phyloP scores from a whole-genome alignment of 2,329 filamentous ascomycete genomes.

The Colletotrichum liaoningense region DNA sequence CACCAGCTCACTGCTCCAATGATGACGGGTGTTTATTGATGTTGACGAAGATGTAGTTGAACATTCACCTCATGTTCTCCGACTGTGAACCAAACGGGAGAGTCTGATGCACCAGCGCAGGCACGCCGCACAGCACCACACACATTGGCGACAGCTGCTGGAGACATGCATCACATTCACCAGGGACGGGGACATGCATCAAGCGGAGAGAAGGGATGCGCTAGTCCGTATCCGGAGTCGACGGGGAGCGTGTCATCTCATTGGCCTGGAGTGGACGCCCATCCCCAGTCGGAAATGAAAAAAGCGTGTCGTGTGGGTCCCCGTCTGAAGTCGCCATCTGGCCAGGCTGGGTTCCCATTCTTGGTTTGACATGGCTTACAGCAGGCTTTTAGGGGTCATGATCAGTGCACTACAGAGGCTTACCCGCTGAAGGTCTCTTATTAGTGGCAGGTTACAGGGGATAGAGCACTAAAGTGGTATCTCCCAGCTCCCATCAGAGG shows the following conservation, averaged over 20 bases:
- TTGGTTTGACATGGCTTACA: background rate
- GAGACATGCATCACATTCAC: conserved; percentile 29
- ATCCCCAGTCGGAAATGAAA: conserved; percentile 3
- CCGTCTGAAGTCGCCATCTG: conserved; percentile 9
- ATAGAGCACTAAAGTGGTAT: background rate
- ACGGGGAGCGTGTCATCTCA: background rate
- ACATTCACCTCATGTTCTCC: background rate
- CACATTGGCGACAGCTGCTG: conserved; percentile 6
- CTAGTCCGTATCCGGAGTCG: background rate
- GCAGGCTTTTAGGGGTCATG: background rate
- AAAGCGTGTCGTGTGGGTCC: conserved; percentile 18
- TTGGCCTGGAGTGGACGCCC: conserved; percentile 17
- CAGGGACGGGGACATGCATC: conserved; percentile 24
- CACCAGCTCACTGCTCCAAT: background rate
- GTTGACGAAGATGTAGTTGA: background rate
- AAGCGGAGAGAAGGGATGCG: background rate
- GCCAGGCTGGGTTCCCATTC: background rate
- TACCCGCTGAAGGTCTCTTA: background rate
- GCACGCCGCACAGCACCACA: background rate
- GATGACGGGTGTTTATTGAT: background rate
- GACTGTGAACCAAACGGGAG: background rate
- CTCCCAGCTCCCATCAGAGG: background rate
- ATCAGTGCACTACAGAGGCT: background rate
- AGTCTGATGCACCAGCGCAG: background rate
- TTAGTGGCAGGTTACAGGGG: background rate